phyloP scores from a whole-genome alignment of 2,329 filamentous ascomycete species.

The Claviceps quebecensis region DNA sequence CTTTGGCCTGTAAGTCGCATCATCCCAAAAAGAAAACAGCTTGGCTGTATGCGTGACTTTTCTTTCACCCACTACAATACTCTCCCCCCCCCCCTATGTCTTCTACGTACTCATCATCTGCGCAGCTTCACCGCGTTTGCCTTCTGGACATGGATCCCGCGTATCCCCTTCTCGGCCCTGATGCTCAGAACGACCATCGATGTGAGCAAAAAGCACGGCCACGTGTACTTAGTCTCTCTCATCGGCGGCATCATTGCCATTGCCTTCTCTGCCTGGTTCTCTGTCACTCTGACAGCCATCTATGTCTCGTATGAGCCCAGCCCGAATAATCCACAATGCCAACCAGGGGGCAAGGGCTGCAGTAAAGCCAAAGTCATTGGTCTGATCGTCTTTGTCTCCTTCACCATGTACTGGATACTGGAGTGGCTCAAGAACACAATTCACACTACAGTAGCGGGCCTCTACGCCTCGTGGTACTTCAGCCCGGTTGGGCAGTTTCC shows the following conservation, averaged over 20 bases:
- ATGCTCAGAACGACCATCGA: constrained; percentile 83
- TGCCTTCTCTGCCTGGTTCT: constrained; percentile 72
- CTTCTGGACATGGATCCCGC: constrained; percentile 78
- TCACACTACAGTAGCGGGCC: constrained; percentile 72
- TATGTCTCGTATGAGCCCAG: constrained; percentile 71
- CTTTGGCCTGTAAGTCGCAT: constrained; percentile 30
- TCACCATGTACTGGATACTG: constrained; percentile 86
- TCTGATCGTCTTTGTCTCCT: constrained; percentile 73
- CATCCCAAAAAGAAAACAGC: background rate
- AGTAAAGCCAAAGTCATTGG: constrained; percentile 68
- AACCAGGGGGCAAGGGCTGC: constrained; percentile 43
- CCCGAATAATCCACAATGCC: constrained; percentile 35
- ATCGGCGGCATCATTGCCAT: constrained; percentile 65
- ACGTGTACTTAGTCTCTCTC: constrained; percentile 77
- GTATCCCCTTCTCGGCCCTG: constrained; percentile 81
- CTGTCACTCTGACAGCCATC: constrained; percentile 71
- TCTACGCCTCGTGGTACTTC: constrained; percentile 93
- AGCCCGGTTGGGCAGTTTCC: constrained; percentile 51
- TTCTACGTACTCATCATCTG: background rate
- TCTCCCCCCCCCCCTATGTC: too few relatives aligned
- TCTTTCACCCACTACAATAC: too few relatives aligned
- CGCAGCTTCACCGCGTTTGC: constrained; percentile 9
- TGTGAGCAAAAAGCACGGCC: constrained; percentile 68
- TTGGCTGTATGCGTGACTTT: too few relatives aligned
- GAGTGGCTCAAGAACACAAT: constrained; percentile 92